Evolutionary conservation across 345 rosid species (phyloP), one percentile per base, ranked within the genome.

Genomic region (Raphanus raphanistrum): DNA sequence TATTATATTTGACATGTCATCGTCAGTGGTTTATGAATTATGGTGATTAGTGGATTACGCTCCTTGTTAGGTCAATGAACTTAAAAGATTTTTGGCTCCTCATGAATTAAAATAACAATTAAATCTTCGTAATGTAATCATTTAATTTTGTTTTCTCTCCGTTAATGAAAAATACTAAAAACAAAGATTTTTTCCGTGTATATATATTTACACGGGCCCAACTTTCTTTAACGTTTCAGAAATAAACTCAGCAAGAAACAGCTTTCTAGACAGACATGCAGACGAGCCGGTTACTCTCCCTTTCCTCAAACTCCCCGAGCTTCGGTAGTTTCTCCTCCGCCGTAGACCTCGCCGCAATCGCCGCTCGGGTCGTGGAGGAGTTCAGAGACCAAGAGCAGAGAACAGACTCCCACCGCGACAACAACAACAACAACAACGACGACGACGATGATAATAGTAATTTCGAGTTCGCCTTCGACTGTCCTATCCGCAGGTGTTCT

Each of bases 401-500:
- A 50, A 54, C 83, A 3, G 78, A 64, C 3, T 48, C 62, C 10
- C 43, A 6, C 28, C 59, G 64, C 72, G 74, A 71, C 0, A 79
- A 59, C 33, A 11, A 59, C 33, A 11, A 59, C 63, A 4, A 52
- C 52, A 11, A 70, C 0, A 78, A 17, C 28, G 1, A 55, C 27
- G 32, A 55, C 57, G 11, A 55, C 2, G 63, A 73, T 0, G 82
- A 71, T 1, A 85, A 85, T n/a, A 48, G 13, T 2, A 48, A 48
- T 4, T 83, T 78, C 15, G 92, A 90, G 32, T 90, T 90, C 66
- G 84, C 88, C 4, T 75, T 87, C 63, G 80, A 76, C 8, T 79
- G 86, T 78, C 73, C 77, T 1, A 82, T 69, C 62, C 80, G 68
- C 31, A 68, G 71, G 0, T 63, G 59, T 8, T 64, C 76, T 12